Base-by-base conservation (phyloP, 2,329 filamentous ascomycete genomes). In the Parastagonospora nodorum region DNA sequence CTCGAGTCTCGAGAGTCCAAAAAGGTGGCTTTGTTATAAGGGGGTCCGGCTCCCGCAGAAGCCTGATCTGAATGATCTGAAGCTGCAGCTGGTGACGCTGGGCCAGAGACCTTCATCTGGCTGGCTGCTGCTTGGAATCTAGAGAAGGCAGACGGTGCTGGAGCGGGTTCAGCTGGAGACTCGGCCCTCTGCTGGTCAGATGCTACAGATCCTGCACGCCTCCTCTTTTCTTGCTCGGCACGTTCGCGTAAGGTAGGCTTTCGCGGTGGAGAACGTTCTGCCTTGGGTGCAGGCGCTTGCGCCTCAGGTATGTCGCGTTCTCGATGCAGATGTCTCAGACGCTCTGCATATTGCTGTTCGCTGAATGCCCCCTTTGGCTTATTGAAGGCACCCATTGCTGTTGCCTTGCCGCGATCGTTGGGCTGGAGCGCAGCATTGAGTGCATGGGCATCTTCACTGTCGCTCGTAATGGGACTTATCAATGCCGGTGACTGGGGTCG, bases 281-380 rank as follows among this genome's bases (percentile, higher is more conserved):
- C 42, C 33, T 58, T 60, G 3, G 53, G n/a, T 8, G 58, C 41
- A 30, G 55, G 47, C 24, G 57, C 40, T 30, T 59, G 48, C 14
- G 57, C 38, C 27, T 61, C 49, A 31, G 43, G 84, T 0, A 84
- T 84, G 48, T 88, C 87, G 24, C 88, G 83, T 27, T 87, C 89
- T 64, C 89, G 84, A 57, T 93, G 89, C 70, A 96, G 84, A 69
- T 92, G 89, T 41, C 89, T 77, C 66, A 96, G 89, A 38, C 91
- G 85, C 67, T 95, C 88, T 5, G 89, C 84, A 64, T 90, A 97
- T 65, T 90, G 89, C 15, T 88, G 85, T 66, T 97, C 92, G 64
- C 96, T 90, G 61, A 94, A 96, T 7, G 86, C 83, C 43, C 88
- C 84, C 2, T 78, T 76, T 1, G 92, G 89, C 67, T 91, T 91